Percentiles rank a stretch among this genome's conserved stretches.
These are phyloP conservation scores for Raddia guianensis DNA, from an alignment of 176 grass and related monocot genomes.

Conservation along the genomic window DNA sequence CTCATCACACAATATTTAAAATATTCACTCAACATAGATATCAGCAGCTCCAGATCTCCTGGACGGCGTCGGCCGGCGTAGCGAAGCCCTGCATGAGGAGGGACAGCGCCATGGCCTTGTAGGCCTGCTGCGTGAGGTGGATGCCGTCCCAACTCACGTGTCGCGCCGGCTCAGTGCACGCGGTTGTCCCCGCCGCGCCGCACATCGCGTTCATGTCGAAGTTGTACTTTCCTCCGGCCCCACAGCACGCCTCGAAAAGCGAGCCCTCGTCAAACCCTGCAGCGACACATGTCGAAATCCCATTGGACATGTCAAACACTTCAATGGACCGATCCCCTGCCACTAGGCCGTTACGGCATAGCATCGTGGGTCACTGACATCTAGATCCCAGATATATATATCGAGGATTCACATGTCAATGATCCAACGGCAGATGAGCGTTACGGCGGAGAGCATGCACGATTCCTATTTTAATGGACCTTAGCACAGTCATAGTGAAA, in stretches of 20 bases:
- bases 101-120: slow-evolving; percentile 68
- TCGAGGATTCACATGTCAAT: no score
- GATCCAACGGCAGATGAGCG: no score
- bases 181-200: slow-evolving; percentile 40
- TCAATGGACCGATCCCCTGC: no score
- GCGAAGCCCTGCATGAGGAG: slow-evolving; percentile 75
- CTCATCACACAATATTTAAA: no score
- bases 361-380: no score
- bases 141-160: slow-evolving; percentile 89
- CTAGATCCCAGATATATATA: no score
- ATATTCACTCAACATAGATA: neutral
- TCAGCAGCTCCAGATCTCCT: slow-evolving; percentile 75
- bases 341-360: no score
- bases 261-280: slow-evolving; percentile 67
- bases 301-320: no score
- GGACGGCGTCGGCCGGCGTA: slow-evolving; percentile 56
- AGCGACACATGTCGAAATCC: neutral
- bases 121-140: slow-evolving; percentile 85
- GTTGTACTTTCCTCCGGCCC: slow-evolving; percentile 60
- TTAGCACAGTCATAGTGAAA: no score
- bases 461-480: no score
- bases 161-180: slow-evolving; percentile 50
- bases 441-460: no score
- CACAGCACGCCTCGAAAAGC: slow-evolving; percentile 69
- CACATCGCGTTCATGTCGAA: slow-evolving; percentile 71